A percentile compares a stretch with the other conserved stretches of the same genome.
Conservation (phyloP, 2,329 filamentous ascomycete species). For the Fusarium siculi region DNA sequence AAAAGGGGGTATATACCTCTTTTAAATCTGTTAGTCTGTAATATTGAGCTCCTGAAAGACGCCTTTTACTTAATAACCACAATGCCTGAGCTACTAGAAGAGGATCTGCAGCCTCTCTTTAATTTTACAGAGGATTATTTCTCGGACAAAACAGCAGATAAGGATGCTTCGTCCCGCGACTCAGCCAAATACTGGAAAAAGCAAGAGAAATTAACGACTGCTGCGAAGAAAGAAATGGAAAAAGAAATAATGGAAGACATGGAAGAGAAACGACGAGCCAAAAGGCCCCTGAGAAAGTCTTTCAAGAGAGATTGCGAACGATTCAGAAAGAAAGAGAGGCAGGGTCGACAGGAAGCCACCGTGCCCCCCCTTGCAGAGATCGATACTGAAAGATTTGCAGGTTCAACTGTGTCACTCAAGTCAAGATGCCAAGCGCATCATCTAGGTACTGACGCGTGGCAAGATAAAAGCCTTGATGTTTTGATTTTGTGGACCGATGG, state of each 20-base stretch:
- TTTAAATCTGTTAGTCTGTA: not conserved
- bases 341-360: not conserved
- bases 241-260: not conserved
- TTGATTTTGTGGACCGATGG: slow-evolving; percentile 1
- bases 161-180: not conserved
- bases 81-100: not conserved
- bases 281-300: not conserved
- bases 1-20: no score
- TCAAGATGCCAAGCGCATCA: not conserved
- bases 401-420: not conserved
- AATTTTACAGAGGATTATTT: not conserved
- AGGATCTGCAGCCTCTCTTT: not conserved
- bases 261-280: not conserved
- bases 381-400: not conserved
- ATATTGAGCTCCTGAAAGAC: not conserved
- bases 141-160: not conserved
- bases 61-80: not conserved
- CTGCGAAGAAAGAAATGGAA: not conserved
- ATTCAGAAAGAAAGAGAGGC: not conserved
- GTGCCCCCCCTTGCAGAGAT: not conserved
- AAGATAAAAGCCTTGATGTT: not conserved
- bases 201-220: not conserved
- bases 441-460: not conserved
- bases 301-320: not conserved
- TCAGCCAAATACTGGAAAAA: not conserved